phyloP scores from a whole-genome alignment of 2,329 filamentous ascomycete species.

The Nemania serpens region DNA sequence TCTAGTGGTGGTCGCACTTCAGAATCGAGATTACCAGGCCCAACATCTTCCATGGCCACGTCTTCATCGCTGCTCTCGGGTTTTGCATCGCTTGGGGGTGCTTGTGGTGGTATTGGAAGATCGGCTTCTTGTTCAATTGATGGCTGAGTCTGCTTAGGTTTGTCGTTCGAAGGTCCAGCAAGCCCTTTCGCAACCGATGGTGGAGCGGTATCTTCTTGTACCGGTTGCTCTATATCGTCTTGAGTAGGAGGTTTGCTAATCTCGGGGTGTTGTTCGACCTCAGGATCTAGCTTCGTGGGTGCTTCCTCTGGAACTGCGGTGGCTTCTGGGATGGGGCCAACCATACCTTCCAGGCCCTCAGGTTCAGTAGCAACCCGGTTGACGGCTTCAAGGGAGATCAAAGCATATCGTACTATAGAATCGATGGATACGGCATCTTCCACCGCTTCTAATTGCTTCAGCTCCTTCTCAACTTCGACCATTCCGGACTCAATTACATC shows the following conservation, averaged over 20 bases:
- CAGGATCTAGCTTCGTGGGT: slow-evolving; percentile 27
- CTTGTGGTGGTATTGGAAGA: slow-evolving; percentile 23
- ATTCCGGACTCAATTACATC: slow-evolving; percentile 61
- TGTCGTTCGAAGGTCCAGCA: slow-evolving; percentile 10
- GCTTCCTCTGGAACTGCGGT: slow-evolving; percentile 33
- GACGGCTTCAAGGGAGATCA: slow-evolving; percentile 55
- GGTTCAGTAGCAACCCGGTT: slow-evolving; percentile 52
- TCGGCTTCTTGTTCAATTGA: slow-evolving; percentile 39
- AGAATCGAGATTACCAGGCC: slow-evolving; percentile 31
- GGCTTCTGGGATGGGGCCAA: slow-evolving; percentile 48
- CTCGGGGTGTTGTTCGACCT: slow-evolving; percentile 31
- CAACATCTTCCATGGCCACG: slow-evolving; percentile 45
- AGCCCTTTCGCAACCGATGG: slow-evolving; percentile 22
- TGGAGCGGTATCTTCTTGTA: slow-evolving; percentile 29
- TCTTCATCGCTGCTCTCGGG: slow-evolving; percentile 38
- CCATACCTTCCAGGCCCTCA: slow-evolving; percentile 50
- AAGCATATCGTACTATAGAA: slow-evolving; percentile 53
- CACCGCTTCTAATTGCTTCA: slow-evolving; percentile 52
- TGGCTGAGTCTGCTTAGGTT: slow-evolving; percentile 34
- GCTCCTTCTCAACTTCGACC: slow-evolving; percentile 53
- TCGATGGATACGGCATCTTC: slow-evolving; percentile 47
- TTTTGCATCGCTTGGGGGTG: slow-evolving; percentile 22
- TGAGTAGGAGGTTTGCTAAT: slow-evolving; percentile 7
- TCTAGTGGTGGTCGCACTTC: slow-evolving; percentile 26
- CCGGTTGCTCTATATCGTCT: slow-evolving; percentile 11